phyloP scores from a whole-genome alignment of 306 rosid genomes.

The Hippophae rhamnoides region DNA sequence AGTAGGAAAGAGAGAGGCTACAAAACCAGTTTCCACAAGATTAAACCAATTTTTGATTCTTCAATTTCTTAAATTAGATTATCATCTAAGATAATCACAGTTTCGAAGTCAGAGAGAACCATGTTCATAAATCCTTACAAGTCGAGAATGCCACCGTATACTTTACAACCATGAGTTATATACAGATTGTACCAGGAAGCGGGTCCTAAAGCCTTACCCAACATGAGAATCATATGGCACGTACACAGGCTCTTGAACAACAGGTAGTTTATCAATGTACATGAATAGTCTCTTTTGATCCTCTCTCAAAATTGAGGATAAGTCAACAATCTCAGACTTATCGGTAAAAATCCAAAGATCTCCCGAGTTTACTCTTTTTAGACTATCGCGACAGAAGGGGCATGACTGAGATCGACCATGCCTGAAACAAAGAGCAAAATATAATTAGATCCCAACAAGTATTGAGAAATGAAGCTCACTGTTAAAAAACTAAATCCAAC shows the following conservation, averaged over 20 bases:
- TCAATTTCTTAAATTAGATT: no score
- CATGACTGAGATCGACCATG: slow-evolving; percentile 66
- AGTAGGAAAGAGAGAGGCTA: no score
- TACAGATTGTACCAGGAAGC: slow-evolving; percentile 14
- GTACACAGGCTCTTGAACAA: slow-evolving; percentile 48
- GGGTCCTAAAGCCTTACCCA: slow-evolving; percentile 27
- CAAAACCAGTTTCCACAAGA: not conserved
- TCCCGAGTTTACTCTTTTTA: slow-evolving; percentile 55
- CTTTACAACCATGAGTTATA: slow-evolving; percentile 21
- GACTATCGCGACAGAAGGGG: slow-evolving; percentile 85
- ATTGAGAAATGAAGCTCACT: not conserved
- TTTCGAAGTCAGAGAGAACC: slow-evolving; percentile 10
- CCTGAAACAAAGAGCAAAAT: slow-evolving; percentile 33
- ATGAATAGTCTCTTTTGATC: slow-evolving; percentile 57
- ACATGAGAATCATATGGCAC: slow-evolving; percentile 46
- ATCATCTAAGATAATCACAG: no score
- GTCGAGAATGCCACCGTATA: slow-evolving; percentile 9
- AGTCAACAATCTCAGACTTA: slow-evolving; percentile 42
- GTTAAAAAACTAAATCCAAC: not conserved
- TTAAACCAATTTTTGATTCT: no score
- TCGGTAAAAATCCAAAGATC: slow-evolving; percentile 87
- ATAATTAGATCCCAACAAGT: not conserved
- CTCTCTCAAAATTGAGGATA: slow-evolving; percentile 50
- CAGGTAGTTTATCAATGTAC: slow-evolving; percentile 65
- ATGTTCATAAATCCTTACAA: slow-evolving; percentile 11